Evolutionary conservation across 805 yeast genomes (phyloP).

Genomic region (Candida schatavii): DNA sequence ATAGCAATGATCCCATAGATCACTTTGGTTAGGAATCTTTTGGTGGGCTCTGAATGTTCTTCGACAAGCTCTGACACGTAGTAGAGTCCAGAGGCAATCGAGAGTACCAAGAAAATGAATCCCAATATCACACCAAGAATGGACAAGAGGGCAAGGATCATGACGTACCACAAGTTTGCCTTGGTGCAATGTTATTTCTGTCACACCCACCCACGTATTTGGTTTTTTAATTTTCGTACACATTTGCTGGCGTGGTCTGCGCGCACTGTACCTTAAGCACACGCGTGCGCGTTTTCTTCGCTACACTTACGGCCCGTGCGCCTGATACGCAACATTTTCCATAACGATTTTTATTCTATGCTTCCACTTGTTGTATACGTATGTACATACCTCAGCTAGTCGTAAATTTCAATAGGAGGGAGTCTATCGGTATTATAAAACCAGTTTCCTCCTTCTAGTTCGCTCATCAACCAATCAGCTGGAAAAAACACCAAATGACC

Average conservation of each 20-base stretch:
- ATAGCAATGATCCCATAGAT: slow-evolving; percentile 60
- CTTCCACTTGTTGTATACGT: background rate
- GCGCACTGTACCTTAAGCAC: too few species aligned
- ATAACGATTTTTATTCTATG: background rate
- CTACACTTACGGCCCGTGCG: too few species aligned
- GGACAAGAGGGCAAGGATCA: slow-evolving; percentile 41
- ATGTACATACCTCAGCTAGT: too few species aligned
- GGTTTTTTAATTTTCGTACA: too few species aligned
- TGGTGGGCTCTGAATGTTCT: slow-evolving; percentile 86
- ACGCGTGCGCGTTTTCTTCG: too few species aligned
- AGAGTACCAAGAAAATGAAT: slow-evolving; percentile 36
- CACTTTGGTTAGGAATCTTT: slow-evolving; percentile 57
- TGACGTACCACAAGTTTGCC: too few species aligned
- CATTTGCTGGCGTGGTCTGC: too few species aligned
- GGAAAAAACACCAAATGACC: slow-evolving; percentile 95
- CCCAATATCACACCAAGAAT: slow-evolving; percentile 38
- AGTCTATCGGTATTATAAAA: slow-evolving; percentile 89
- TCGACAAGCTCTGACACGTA: slow-evolving; percentile 90
- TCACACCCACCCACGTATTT: too few species aligned
- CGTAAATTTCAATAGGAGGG: slow-evolving; percentile 94
- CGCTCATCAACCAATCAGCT: slow-evolving; percentile 82
- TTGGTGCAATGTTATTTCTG: too few species aligned
- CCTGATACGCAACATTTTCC: background rate
- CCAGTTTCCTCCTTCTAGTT: slow-evolving; percentile 91
- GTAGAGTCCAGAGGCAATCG: slow-evolving; percentile 88